These are phyloP conservation scores for Cicer arietinum DNA, from an alignment of 306 rosid genomes.

Conservation along the genomic window DNA sequence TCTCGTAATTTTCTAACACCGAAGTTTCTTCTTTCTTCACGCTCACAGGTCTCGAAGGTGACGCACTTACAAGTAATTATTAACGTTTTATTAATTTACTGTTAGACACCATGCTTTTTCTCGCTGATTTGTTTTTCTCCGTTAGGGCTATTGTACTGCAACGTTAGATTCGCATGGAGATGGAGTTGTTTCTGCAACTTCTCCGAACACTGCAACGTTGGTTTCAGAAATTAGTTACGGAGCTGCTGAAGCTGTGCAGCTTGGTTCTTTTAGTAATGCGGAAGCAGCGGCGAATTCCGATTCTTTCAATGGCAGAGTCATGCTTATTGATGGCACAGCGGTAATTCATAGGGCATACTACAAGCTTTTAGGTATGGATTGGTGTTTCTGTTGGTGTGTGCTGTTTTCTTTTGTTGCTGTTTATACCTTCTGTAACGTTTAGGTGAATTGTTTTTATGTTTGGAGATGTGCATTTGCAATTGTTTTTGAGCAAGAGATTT, in stretches of 20 bases:
- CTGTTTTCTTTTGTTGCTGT: not conserved
- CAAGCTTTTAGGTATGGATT: constrained; percentile 75
- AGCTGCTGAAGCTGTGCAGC: constrained; percentile 37
- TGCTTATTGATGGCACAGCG: constrained; percentile 93
- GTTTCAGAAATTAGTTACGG: constrained; percentile 38
- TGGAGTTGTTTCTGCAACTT: constrained; percentile 47
- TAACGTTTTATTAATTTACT: not conserved
- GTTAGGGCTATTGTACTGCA: constrained; percentile 63
- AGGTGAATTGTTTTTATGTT: not conserved
- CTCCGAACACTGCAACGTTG: constrained; percentile 40
- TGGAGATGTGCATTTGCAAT: constrained; percentile 14
- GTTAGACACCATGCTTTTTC: not conserved
- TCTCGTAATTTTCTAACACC: constrained; percentile 37
- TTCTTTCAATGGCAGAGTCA: constrained; percentile 74
- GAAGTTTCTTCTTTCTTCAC: constrained; percentile 38
- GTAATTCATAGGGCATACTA: constrained; percentile 84
- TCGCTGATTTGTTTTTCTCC: not conserved
- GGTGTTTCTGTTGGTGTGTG: not conserved
- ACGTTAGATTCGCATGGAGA: constrained; percentile 51
- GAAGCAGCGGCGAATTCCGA: constrained; percentile 39
- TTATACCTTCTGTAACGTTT: not conserved
- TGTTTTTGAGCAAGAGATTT: constrained; percentile 22
- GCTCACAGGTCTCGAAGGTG: constrained; percentile 48
- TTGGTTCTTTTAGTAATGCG: constrained; percentile 43
- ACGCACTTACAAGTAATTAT: not conserved